These are phyloP conservation scores for Silene conica DNA, from an alignment of 148 eudicot genomes.

Conservation along the genomic window DNA sequence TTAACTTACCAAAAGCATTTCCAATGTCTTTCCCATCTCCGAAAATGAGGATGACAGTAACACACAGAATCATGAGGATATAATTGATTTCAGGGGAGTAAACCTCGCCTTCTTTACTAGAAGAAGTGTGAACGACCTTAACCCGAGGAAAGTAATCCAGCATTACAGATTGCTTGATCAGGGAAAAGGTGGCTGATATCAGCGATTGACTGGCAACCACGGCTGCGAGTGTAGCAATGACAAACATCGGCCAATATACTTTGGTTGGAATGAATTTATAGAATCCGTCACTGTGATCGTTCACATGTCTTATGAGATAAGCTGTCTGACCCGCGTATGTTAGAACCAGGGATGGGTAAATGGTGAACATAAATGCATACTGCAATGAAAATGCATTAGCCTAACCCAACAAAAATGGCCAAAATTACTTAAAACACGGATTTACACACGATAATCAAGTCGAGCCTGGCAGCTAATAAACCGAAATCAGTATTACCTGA, in stretches of 20 bases:
- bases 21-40: slow-evolving; percentile 62
- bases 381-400: slow-evolving; percentile 21
- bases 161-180: slow-evolving; percentile 53
- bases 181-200: slow-evolving; percentile 57
- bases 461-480: too few relatives aligned
- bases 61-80: slow-evolving; percentile 64
- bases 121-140: slow-evolving; percentile 68
- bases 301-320: slow-evolving; percentile 56
- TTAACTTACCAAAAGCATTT: slow-evolving; percentile 81
- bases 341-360: slow-evolving; percentile 66
- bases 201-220: slow-evolving; percentile 63
- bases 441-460: too few relatives aligned
- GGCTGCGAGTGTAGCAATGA: slow-evolving; percentile 54
- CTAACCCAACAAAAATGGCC: too few relatives aligned
- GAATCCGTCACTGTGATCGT: slow-evolving; percentile 47
- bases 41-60: slow-evolving; percentile 57
- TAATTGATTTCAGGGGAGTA: slow-evolving; percentile 72
- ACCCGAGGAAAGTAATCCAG: slow-evolving; percentile 71
- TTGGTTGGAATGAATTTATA: slow-evolving; percentile 53
- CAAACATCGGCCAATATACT: slow-evolving; percentile 75
- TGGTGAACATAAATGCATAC: slow-evolving; percentile 49
- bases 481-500: slow-evolving; percentile 35
- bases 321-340: slow-evolving; percentile 81
- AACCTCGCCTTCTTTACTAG: slow-evolving; percentile 65
- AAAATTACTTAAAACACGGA: too few relatives aligned